Base-by-base conservation (phyloP, 2,329 filamentous ascomycete species). In the Fusarium sp. region DNA sequence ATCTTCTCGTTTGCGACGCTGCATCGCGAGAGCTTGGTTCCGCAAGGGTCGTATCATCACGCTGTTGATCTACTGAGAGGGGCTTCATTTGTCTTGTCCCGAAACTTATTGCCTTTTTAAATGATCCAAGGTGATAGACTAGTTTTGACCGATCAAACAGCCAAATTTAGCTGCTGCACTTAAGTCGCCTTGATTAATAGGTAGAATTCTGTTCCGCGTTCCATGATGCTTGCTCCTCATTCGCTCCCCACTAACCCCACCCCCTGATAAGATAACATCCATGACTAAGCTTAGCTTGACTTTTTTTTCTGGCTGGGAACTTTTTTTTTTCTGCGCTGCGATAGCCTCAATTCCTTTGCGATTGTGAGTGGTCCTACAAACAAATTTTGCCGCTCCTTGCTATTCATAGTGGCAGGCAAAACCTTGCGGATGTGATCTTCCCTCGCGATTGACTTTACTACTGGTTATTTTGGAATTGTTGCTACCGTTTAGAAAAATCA, bases 321-420 rank as follows among this genome's bases (percentile, higher is more conserved):
- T 52, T 75, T 78, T 76, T 76, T 76, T 75, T 73, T 71, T 67
- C 60, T 59, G 55, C 64, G 61, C 63, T 73, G 68, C 49, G 73
- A 78, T 77, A 77, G 75, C 75, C 69, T 80, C 78, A 70, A 75
- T 71, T 67, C 69, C 67, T 60, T 56, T 56, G 53, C 53, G 53
- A 66, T 58, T 56, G 52, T 69, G 73, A 75, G 71, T 74, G 60
- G 74, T 61, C 66, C 42, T 52, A 57, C 60, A 41, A 23, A 61
- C 61, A 64, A 48, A 60, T 68, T 64, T 67, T 61, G 62, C 62
- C 64, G 64, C 60, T 58, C 48, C 30, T 57, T 56, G 52, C 64
- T 45, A 57, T 27, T 42, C 14, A 37, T 50, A 40, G 63, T 65
- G 60, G 44, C 46, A 64, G 48, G 17, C 32, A 71, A 72, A 30